A percentile compares a stretch with the other conserved stretches of the same genome.
These are phyloP conservation scores for Globisporangium spinosum DNA, from an alignment of 352 stramenopile genomes.

Conservation along the genomic window DNA sequence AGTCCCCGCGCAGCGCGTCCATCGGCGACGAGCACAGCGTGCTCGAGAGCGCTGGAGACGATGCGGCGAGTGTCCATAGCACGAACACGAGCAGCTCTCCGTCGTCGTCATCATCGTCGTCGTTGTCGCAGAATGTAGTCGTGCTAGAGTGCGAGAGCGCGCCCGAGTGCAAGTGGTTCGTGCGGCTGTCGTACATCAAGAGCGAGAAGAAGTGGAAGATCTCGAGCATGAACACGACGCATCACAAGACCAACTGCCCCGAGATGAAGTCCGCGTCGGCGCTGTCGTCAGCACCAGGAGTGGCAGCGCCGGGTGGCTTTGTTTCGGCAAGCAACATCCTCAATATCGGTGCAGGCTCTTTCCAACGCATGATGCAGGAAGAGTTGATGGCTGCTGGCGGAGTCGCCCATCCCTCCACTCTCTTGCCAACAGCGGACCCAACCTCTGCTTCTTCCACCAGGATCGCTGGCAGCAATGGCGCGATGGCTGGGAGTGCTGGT, in stretches of 20 bases:
- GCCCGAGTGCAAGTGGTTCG: constrained; percentile 73
- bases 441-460: not conserved
- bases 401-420: constrained; percentile 2
- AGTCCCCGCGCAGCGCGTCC: constrained; percentile 5
- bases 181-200: constrained; percentile 58
- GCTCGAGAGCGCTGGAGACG: not conserved
- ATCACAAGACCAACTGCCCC: constrained; percentile 59
- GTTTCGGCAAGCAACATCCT: not conserved
- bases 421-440: constrained; percentile 4
- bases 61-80: not conserved
- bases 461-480: not conserved
- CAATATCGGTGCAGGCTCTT: constrained; percentile 12
- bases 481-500: not conserved
- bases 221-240: constrained; percentile 60
- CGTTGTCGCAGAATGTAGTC: constrained; percentile 31
- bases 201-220: constrained; percentile 72
- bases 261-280: constrained; percentile 15
- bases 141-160: constrained; percentile 63
- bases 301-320: not conserved
- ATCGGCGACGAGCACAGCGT: constrained; percentile 10
- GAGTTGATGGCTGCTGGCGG: constrained; percentile 11
- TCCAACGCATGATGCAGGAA: constrained; percentile 37
- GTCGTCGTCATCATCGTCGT: constrained; percentile 8
- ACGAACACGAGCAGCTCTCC: constrained; percentile 1
- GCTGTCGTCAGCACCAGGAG: not conserved